phyloP scores from a whole-genome alignment of 768 basidiomycete species.

The Leccinum incarnatum region DNA sequence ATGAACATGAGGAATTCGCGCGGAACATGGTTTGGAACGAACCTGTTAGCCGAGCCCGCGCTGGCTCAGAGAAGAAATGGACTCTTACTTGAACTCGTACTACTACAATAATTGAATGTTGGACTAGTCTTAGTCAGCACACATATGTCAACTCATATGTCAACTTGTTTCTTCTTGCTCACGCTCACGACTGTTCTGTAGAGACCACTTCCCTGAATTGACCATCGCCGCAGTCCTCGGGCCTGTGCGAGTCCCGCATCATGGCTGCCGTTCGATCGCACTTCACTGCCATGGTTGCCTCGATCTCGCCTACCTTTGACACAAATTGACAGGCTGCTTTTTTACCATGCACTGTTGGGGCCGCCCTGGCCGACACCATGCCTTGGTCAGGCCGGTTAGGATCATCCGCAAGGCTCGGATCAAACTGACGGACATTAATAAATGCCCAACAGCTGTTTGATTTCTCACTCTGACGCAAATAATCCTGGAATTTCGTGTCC shows the following conservation, averaged over 20 bases:
- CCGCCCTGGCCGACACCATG: neutral
- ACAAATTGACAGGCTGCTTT: neutral
- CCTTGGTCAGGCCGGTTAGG: neutral
- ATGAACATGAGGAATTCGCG: constrained; percentile 22
- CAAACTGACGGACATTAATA: constrained; percentile 1
- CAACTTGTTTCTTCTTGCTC: neutral
- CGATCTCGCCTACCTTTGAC: neutral
- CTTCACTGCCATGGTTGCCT: neutral
- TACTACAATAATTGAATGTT: too few species aligned
- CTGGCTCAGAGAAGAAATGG: constrained; percentile 2
- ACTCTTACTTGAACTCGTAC: neutral
- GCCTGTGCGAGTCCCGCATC: neutral
- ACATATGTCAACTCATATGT: neutral
- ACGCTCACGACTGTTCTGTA: neutral
- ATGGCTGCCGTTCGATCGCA: neutral
- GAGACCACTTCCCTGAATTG: neutral
- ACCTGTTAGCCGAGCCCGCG: constrained; percentile 9
- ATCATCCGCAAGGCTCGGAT: constrained; percentile 3
- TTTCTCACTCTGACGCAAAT: neutral
- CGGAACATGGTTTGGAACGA: constrained; percentile 14
- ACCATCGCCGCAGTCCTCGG: constrained; percentile 10
- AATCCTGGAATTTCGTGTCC: neutral
- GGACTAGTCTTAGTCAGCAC: constrained; percentile 4
- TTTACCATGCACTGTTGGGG: constrained; percentile 5
- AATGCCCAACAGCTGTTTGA: neutral